phyloP scores from a whole-genome alignment of 2,329 filamentous ascomycete genomes.

The Phaeosphaeriaceae sp. region DNA sequence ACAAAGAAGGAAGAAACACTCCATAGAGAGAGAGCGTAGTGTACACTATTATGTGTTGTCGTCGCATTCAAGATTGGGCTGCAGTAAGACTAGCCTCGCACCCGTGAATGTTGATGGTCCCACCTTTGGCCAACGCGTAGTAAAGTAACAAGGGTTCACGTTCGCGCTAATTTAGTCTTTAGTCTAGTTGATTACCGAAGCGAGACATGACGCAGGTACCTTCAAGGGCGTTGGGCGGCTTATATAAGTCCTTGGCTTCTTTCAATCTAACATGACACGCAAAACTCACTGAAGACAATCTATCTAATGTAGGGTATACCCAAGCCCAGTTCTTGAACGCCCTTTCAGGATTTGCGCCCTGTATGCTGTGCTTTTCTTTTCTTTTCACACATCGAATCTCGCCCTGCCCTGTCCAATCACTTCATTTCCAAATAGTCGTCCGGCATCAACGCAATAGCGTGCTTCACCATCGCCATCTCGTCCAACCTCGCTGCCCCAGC shows the following conservation, averaged over 20 bases:
- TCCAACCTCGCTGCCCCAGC: conserved; percentile 83
- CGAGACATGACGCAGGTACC: conserved; percentile 23
- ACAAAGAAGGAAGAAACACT: conserved; percentile 16
- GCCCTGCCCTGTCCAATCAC: conserved; percentile 28
- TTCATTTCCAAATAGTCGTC: conserved; percentile 77
- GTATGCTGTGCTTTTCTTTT: conserved; percentile 2
- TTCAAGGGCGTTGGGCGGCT: background rate
- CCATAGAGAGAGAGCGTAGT: conserved; percentile 36
- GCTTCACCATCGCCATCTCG: conserved; percentile 65
- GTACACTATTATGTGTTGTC: conserved; percentile 25
- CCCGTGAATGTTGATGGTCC: conserved; percentile 17
- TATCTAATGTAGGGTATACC: conserved; percentile 4
- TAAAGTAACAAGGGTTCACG: background rate
- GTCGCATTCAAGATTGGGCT: conserved; percentile 24
- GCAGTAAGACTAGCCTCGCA: conserved; percentile 11
- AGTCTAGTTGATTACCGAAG: no score
- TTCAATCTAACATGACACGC: background rate
- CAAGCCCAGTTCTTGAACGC: background rate
- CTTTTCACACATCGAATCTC: conserved; percentile 34
- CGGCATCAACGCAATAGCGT: conserved; percentile 90
- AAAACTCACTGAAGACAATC: background rate
- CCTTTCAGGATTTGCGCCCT: conserved; percentile 2
- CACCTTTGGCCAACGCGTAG: conserved; percentile 17
- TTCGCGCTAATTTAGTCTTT: conserved; percentile 22
- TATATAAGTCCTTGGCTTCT: background rate